These are phyloP conservation scores for Penicillium hesseltinei DNA, from an alignment of 2,329 filamentous ascomycete genomes.

Conservation along the genomic window DNA sequence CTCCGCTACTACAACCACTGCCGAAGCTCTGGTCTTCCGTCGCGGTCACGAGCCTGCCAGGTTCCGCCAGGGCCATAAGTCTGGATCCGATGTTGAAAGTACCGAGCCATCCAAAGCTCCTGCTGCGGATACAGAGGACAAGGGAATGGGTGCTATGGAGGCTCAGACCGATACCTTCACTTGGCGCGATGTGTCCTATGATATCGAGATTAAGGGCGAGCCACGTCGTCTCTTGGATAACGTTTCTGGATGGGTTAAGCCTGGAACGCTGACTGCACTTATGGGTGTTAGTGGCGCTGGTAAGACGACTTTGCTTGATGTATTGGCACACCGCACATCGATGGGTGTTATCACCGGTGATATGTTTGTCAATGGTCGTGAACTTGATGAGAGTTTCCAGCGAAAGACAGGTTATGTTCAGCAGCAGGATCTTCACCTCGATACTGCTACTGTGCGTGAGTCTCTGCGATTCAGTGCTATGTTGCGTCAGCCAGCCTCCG, in stretches of 20 bases:
- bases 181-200: constrained; percentile 77
- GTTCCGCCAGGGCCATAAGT: constrained; percentile 3
- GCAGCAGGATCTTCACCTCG: constrained; percentile 83
- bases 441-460: constrained; percentile 82
- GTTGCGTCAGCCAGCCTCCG: constrained; percentile 74
- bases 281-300: constrained; percentile 90
- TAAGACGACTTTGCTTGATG: constrained; percentile 85
- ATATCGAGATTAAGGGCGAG: constrained; percentile 73
- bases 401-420: constrained; percentile 58
- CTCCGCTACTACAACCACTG: constrained; percentile 67
- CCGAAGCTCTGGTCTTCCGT: constrained; percentile 73
- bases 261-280: constrained; percentile 80
- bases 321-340: constrained; percentile 75
- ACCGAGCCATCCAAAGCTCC: not conserved
- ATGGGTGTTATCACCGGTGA: constrained; percentile 85
- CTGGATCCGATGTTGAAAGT: constrained; percentile 50
- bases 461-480: constrained; percentile 81
- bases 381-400: constrained; percentile 55
- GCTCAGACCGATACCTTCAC: constrained; percentile 73
- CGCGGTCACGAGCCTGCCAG: constrained; percentile 46
- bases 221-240: constrained; percentile 73
- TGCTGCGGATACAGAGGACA: not conserved
- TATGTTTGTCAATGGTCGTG: constrained; percentile 73
- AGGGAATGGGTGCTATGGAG: constrained; percentile 42
- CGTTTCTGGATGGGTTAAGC: constrained; percentile 90